Evolutionary conservation across 2,329 filamentous ascomycete species (phyloP).

Genomic region (Davidsoniella neocaledoniae): DNA sequence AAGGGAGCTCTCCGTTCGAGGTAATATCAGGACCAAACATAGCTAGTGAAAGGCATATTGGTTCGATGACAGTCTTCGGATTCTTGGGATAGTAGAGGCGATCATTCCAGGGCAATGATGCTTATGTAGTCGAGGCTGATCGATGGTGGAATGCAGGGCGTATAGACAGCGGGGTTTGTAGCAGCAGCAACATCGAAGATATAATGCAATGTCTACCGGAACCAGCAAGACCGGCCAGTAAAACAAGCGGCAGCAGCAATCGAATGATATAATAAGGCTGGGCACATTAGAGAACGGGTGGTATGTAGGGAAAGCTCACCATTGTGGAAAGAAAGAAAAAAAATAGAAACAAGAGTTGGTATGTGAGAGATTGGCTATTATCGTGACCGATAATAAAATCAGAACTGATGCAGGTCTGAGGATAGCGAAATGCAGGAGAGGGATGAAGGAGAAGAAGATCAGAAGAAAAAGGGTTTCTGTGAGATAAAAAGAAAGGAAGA

Average conservation of each 20-base stretch:
- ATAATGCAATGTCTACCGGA: too few relatives aligned
- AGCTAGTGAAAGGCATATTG: too few relatives aligned
- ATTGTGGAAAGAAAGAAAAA: not conserved
- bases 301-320: not conserved
- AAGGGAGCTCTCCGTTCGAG: too few relatives aligned
- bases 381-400: not conserved
- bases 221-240: too few relatives aligned
- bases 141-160: too few relatives aligned
- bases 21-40: too few relatives aligned
- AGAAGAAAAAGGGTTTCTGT: not conserved
- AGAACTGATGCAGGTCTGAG: not conserved
- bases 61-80: too few relatives aligned
- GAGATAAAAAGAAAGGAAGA: not conserved
- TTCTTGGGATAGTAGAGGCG: too few relatives aligned
- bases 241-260: conserved; percentile 1
- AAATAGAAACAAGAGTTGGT: not conserved
- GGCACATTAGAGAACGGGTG: not conserved
- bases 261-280: not conserved
- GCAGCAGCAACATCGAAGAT: too few relatives aligned
- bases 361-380: not conserved
- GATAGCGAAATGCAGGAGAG: not conserved
- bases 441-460: not conserved
- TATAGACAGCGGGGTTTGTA: too few relatives aligned
- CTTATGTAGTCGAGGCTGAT: too few relatives aligned
- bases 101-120: too few relatives aligned